These are phyloP conservation scores for Sedum album DNA, from an alignment of 164 flowering plant species.

Conservation along the genomic window DNA sequence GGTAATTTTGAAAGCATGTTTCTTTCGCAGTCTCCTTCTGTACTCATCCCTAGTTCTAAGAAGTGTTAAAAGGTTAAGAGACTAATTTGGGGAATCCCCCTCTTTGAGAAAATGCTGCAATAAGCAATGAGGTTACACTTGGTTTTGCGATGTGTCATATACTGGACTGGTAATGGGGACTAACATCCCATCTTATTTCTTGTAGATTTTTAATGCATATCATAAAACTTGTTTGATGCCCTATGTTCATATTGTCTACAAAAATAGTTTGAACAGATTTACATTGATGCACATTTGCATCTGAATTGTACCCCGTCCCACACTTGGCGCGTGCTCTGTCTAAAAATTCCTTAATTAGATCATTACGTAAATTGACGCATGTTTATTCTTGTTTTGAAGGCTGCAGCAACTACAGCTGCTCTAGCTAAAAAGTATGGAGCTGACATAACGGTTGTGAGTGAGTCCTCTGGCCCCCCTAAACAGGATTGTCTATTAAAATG, in stretches of 20 bases:
- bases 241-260: not conserved
- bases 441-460: slow-evolving; percentile 92
- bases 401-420: slow-evolving; percentile 74
- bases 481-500: not conserved
- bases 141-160: not conserved
- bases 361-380: not conserved
- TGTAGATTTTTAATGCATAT: not conserved
- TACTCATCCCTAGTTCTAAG: not conserved
- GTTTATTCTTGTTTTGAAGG: slow-evolving; percentile 28
- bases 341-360: not conserved
- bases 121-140: not conserved
- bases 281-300: not conserved
- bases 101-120: not conserved
- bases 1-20: slow-evolving; percentile 25
- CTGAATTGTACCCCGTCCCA: not conserved
- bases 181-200: no score
- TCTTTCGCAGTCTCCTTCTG: not conserved
- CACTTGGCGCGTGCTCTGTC: not conserved
- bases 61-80: no score
- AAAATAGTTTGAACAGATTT: not conserved
- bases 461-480: slow-evolving; percentile 15
- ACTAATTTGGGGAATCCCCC: not conserved
- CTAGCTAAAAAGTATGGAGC: slow-evolving; percentile 96
- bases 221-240: not conserved
- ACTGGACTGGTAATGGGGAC: not conserved